Conservation (phyloP, 129 eudicot species). For the Tagetes patula region DNA sequence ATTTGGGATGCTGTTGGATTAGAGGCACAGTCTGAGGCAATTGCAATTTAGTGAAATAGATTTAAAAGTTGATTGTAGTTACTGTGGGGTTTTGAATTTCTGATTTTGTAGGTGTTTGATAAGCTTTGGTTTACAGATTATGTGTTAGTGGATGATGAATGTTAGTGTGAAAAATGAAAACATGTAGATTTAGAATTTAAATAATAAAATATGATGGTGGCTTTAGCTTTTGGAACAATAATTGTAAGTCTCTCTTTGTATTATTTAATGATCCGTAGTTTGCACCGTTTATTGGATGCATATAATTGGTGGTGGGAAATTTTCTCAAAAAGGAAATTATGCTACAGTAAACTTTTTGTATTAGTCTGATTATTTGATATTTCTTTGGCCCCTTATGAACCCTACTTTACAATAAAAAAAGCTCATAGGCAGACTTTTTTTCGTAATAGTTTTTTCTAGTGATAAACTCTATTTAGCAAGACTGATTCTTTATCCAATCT, state of each 20-base stretch:
- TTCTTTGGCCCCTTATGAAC: slow-evolving; percentile 10
- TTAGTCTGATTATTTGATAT: slow-evolving; percentile 22
- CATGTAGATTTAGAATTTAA: neutral
- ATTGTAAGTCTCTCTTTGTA: neutral
- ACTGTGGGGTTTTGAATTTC: neutral
- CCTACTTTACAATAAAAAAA: slow-evolving; percentile 21
- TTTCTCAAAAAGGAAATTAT: slow-evolving; percentile 21
- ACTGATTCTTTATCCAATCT: slow-evolving; percentile 10
- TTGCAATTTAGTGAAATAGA: neutral
- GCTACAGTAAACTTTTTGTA: slow-evolving; percentile 23
- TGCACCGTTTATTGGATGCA: neutral
- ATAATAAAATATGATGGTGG: neutral
- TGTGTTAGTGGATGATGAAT: slow-evolving; percentile 23
- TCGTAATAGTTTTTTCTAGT: neutral
- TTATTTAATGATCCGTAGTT: neutral
- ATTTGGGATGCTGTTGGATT: no score
- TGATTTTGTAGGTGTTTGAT: neutral
- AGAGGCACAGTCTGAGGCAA: no score
- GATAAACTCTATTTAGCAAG: slow-evolving; percentile 16
- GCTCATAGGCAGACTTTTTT: neutral
- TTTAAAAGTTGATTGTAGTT: neutral
- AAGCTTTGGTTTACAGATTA: slow-evolving; percentile 10
- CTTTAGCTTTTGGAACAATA: slow-evolving; percentile 13
- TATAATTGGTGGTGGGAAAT: slow-evolving; percentile 20
- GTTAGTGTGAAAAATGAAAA: slow-evolving; percentile 11